phyloP scores from a whole-genome alignment of 331 rosid species.

The Cydonia oblonga region DNA sequence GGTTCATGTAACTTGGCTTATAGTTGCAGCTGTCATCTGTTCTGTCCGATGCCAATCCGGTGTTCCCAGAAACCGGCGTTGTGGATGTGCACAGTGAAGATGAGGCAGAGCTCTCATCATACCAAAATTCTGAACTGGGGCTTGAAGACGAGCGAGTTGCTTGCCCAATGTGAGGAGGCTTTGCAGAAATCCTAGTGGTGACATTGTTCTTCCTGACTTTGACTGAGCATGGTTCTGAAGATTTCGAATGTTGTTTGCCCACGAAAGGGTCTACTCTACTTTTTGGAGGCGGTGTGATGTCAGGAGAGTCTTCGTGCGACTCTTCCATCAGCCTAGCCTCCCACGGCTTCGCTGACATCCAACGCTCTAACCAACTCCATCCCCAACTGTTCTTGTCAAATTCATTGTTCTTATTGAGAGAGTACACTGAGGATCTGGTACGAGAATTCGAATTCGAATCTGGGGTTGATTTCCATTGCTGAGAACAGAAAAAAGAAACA shows the following conservation, averaged over 20 bases:
- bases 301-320: slow-evolving; percentile 36
- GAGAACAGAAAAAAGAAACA: slow-evolving; percentile 3
- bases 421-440: slow-evolving; percentile 19
- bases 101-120: slow-evolving; percentile 85
- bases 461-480: slow-evolving; percentile 69
- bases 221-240: slow-evolving; percentile 38
- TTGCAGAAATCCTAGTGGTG: slow-evolving; percentile 73
- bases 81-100: slow-evolving; percentile 82
- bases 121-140: slow-evolving; percentile 82
- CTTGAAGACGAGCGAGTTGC: slow-evolving; percentile 76
- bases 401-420: slow-evolving; percentile 44
- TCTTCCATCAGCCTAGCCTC: slow-evolving; percentile 88
- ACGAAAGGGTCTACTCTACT: slow-evolving; percentile 34
- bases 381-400: slow-evolving; percentile 64
- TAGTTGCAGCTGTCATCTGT: slow-evolving; percentile 47
- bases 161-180: slow-evolving; percentile 58
- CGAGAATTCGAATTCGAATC: slow-evolving; percentile 28
- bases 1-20: slow-evolving; percentile 79
- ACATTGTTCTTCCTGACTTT: slow-evolving; percentile 77
- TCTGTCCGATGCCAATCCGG: slow-evolving; percentile 48
- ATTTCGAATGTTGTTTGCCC: slow-evolving; percentile 32
- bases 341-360: slow-evolving; percentile 99
- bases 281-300: slow-evolving; percentile 59
- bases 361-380: slow-evolving; percentile 98
- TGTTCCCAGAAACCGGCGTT: slow-evolving; percentile 72